Evolutionary conservation across 345 rosid genomes (phyloP), one percentile per base, ranked within the genome.

Genomic region (Laguncularia racemosa): DNA sequence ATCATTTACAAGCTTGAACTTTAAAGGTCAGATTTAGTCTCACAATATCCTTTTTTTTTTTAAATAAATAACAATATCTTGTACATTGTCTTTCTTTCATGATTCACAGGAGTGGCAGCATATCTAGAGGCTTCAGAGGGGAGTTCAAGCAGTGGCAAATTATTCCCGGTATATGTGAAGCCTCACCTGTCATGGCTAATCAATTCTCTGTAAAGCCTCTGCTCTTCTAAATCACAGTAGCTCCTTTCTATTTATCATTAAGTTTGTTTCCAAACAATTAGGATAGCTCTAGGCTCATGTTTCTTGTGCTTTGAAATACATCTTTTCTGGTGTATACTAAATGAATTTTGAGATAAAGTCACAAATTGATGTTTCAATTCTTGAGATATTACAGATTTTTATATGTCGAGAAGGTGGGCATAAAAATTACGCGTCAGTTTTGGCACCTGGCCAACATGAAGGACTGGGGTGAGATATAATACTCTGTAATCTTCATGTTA

Each of bases 121-220:
- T 92, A 81, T 89, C 98, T 38, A 83, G 98, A 69, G 98, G 98
- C 26, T 92, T 92, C 64, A 80, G 98, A 72, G 98, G 98, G 8
- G 98, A 92, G 69, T 92, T 92, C 76, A 74, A 89, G 82, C 98
- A 89, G 64, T 89, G 85, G 85, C 96, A 89, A 78, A 92, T 92
- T 64, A 74, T 78, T 64, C 98, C 98, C 49, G 87, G 98, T 52
- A 80, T 73, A 20, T 78, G 93, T 4, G 93, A 86, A 52, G 67
- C 93, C 57, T 89, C 98, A 58, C 97, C 98, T 68, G 82, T 92
- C 77, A 86, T 92, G 98, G 91, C 97, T 48, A 86, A 92, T 76
- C 98, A 89, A 60, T 92, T 89, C 70, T 92, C 98, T 61, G 98
- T 92, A 84, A 84, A 78, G 63, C 53, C 53, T 67, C 56, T 62